phyloP scores from a whole-genome alignment of 2,329 filamentous ascomycete species.

The Fusarium sp. region DNA sequence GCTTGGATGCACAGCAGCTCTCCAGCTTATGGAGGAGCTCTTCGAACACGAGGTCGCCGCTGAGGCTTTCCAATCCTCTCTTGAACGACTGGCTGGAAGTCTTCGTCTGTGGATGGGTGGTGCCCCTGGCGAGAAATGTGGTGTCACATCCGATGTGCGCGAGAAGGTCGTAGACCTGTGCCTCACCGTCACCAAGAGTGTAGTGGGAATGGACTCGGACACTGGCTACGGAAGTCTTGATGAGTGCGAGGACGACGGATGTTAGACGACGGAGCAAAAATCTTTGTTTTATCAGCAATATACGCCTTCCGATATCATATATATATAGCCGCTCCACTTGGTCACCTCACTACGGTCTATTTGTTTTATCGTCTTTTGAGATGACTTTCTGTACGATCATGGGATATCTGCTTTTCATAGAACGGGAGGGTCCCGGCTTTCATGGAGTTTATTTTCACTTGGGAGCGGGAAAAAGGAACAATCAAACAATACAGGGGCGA shows the following conservation, averaged over 20 bases:
- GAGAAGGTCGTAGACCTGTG: constrained; percentile 65
- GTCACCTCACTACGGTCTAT: constrained; percentile 20
- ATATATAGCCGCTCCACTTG: constrained; percentile 19
- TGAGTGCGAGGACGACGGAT: constrained; percentile 54
- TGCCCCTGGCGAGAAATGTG: constrained; percentile 59
- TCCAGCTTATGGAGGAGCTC: constrained; percentile 65
- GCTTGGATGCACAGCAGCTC: constrained; percentile 67
- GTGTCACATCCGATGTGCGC: constrained; percentile 61
- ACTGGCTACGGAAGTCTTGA: constrained; percentile 68
- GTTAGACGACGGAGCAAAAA: constrained; percentile 31
- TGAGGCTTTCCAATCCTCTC: constrained; percentile 56
- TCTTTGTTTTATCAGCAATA: constrained; percentile 11
- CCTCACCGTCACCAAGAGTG: constrained; percentile 62
- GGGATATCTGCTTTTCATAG: constrained; percentile 40
- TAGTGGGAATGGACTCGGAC: constrained; percentile 68
- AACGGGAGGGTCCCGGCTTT: constrained; percentile 32
- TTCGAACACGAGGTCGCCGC: constrained; percentile 57
- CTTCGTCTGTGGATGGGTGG: constrained; percentile 70
- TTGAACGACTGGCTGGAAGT: constrained; percentile 66
- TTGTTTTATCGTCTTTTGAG: constrained; percentile 21
- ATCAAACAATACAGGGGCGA: constrained; percentile 35
- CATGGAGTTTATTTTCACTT: constrained; percentile 37
- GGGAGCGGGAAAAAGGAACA: constrained; percentile 39
- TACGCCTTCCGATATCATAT: constrained; percentile 9
- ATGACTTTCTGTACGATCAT: constrained; percentile 44